phyloP scores from a whole-genome alignment of 805 yeast species.

The Wickerhamomyces canadensis region DNA sequence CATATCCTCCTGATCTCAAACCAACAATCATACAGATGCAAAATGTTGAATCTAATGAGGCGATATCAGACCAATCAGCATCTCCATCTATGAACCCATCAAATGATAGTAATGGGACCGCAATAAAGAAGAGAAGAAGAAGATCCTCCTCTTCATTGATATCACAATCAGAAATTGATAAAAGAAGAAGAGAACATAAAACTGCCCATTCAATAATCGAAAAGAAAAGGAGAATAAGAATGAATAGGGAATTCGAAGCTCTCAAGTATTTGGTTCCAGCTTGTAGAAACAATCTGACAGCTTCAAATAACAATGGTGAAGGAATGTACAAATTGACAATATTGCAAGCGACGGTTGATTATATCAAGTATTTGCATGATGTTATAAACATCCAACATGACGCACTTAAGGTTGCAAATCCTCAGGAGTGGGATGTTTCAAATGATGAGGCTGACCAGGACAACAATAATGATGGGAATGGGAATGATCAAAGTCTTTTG shows the following conservation, averaged over 20 bases:
- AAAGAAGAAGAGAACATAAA: constrained; percentile 42
- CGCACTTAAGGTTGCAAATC: constrained; percentile 29
- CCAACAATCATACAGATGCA: constrained; percentile 42
- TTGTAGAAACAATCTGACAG: constrained; percentile 41
- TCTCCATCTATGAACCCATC: constrained; percentile 4
- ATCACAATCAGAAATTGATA: constrained; percentile 29
- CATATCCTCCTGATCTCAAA: constrained; percentile 43
- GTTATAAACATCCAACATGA: constrained; percentile 46
- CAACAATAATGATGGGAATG: constrained; percentile 1
- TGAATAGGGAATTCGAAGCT: constrained; percentile 80
- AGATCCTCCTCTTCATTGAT: constrained; percentile 20
- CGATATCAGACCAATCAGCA: background rate
- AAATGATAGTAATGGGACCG: constrained; percentile 5
- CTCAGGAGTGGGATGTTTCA: constrained; percentile 7
- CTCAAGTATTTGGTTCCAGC: constrained; percentile 75
- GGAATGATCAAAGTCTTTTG: constrained; percentile 30
- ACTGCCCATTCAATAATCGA: constrained; percentile 74
- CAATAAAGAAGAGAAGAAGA: constrained; percentile 21
- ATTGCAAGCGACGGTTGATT: constrained; percentile 77
- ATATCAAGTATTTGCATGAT: constrained; percentile 63
- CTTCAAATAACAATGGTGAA: constrained; percentile 31
- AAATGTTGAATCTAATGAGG: constrained; percentile 2
- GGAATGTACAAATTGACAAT: constrained; percentile 80
- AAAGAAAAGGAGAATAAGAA: constrained; percentile 69
- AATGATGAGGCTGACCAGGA: too few species aligned